Conservation (phyloP, 108 stramenopile genomes). For the Mediolabrus comicus region DNA sequence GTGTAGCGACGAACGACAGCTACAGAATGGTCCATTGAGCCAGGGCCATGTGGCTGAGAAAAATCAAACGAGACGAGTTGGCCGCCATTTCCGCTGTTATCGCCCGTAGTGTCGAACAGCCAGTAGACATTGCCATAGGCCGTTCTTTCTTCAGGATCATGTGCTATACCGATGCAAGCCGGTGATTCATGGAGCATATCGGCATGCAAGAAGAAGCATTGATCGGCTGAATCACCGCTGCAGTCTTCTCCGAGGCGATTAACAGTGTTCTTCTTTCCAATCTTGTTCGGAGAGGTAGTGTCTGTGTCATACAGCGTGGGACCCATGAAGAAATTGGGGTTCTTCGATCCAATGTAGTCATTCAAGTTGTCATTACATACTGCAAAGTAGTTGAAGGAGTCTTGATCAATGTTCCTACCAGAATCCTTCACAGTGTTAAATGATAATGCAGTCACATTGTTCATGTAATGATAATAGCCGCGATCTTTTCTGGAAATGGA, state of each 20-base stretch:
- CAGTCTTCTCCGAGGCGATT: conserved; percentile 48
- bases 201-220: conserved; percentile 54
- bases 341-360: conserved; percentile 40
- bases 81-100: conserved; percentile 37
- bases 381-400: conserved; percentile 53
- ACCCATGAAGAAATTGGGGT: conserved; percentile 56
- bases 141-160: conserved; percentile 50
- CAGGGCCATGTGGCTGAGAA: conserved; percentile 53
- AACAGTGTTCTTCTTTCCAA: conserved; percentile 45
- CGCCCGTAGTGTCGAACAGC: conserved; percentile 50
- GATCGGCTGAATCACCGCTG: conserved; percentile 27
- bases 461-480: conserved; percentile 62
- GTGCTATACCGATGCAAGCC: conserved; percentile 47
- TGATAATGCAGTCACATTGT: conserved; percentile 49
- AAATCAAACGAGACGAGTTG: conserved; percentile 55
- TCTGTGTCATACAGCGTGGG: conserved; percentile 49
- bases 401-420: conserved; percentile 35
- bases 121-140: conserved; percentile 51
- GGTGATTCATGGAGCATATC: conserved; percentile 63
- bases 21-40: conserved; percentile 52
- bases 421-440: conserved; percentile 48
- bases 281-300: conserved; percentile 12
- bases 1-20: conserved; percentile 43
- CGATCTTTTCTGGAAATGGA: conserved; percentile 37
- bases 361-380: conserved; percentile 54